Base-by-base conservation (phyloP, 2,329 filamentous ascomycete species). In the Raffaelea deltoideospora region DNA sequence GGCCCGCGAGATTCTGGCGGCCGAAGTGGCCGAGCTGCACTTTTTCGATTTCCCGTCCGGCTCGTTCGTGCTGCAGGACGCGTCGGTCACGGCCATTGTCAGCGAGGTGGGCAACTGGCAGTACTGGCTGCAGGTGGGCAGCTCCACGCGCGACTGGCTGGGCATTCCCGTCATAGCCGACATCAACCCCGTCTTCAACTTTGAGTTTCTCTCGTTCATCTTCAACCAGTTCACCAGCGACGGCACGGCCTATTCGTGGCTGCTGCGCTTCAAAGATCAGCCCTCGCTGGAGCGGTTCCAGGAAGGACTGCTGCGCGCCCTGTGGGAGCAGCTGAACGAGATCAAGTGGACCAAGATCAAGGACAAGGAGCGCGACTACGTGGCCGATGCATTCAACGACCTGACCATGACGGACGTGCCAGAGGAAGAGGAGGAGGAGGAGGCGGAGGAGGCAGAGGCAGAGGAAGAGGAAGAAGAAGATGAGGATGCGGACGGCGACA, bases 171-270 rank as follows among this genome's bases (percentile, higher is more conserved):
- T 98, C 22, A 67, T 86, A 22, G 79, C 84, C 7, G 90, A 98
- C 48, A 85, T 96, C 57, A 96, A 96, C 49, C 90, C 90, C 0
- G 87, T 98, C 17, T 98, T 96, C 65, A 96, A 96, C 60, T 96
- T 95, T 47, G 90, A 98, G 56, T 96, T 88, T 50, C 67, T 94
- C n/a, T 96, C 88, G 0, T 96, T 96, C 55, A 95, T 98, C 51
- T 98, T 98, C 69, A 98, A 98, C 51, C 86, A 95, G 54, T 96
- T 94, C 54, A 72, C 80, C 13, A 70, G 78, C 26, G 84, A 95
- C 56, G 85, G 87, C 2, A 82, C 81, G 2, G 88, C 90, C 5
- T 92, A 87, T 55, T 98, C 90, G 1, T 98, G 90, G 88, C 70
- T 98, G 13, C 64, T 98, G 26, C 78, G 87, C 13, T 98, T 98